These are phyloP conservation scores for Monosporascus sp. DNA, from an alignment of 2,329 filamentous ascomycete species.

Conservation along the genomic window DNA sequence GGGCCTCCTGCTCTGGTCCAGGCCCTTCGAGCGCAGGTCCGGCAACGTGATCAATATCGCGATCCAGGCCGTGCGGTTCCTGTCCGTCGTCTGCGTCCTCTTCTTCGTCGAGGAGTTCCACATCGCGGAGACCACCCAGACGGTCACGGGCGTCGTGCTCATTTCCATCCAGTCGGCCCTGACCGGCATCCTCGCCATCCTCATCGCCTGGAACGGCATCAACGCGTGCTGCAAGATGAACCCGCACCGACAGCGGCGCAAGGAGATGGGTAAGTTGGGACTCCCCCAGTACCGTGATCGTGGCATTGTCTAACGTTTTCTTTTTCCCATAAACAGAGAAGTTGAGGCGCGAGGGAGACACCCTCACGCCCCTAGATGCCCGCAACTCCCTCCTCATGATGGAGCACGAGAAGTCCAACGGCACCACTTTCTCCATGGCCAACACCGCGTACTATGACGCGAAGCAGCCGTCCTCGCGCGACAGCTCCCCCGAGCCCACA, in stretches of 20 bases:
- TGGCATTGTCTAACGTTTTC: background rate
- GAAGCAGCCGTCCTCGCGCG: constrained; percentile 15
- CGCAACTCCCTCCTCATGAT: constrained; percentile 82
- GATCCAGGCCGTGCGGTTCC: constrained; percentile 82
- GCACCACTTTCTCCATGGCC: constrained; percentile 37
- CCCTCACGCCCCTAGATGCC: constrained; percentile 79
- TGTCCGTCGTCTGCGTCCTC: constrained; percentile 84
- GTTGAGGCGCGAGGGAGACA: constrained; percentile 69
- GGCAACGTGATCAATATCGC: constrained; percentile 90
- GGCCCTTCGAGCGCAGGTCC: constrained; percentile 82
- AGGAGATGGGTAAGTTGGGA: constrained; percentile 72
- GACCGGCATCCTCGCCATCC: constrained; percentile 75
- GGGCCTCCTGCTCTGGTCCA: constrained; percentile 71
- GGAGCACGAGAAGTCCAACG: constrained; percentile 40
- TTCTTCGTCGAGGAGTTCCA: constrained; percentile 92
- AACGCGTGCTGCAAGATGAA: constrained; percentile 80
- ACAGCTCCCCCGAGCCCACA: constrained; percentile 23
- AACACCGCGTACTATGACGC: constrained; percentile 33
- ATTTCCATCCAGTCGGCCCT: constrained; percentile 86
- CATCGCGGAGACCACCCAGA: constrained; percentile 87
- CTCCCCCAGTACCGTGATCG: background rate
- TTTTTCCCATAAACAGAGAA: constrained; percentile 64
- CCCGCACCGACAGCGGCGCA: constrained; percentile 81
- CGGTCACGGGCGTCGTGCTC: constrained; percentile 85
- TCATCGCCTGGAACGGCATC: constrained; percentile 86